Base-by-base conservation (phyloP, 1,284 basidiomycete species). In the Puccinia sorghi region DNA sequence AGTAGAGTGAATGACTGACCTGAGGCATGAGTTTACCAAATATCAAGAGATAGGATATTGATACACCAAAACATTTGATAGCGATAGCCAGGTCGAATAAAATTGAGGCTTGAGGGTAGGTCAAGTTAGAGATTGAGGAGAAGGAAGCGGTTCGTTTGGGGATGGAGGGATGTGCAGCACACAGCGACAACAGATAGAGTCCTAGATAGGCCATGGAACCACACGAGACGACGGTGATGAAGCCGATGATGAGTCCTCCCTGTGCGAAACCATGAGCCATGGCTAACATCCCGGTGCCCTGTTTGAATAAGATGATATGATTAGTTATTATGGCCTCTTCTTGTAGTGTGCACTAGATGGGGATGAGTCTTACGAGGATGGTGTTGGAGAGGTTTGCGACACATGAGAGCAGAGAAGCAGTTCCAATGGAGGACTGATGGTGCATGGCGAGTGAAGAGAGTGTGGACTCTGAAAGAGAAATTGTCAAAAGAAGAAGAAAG, bases 1-100 rank as follows among this genome's bases (percentile, higher is more conserved):
- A n/a, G 54, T n/a, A 20, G n/a, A 48, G 17, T 12, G 11, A 43
- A 43, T 88, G 86, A 46, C 94, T 90, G n/a, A 98, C 96, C 83
- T 91, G 94, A 0, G 97, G 96, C 88, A 97, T 92, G 71, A 98
- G 88, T 7, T 20, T 76, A 69, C 61, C 71, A 54, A 81, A 82
- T 50, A 84, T 84, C 80, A 82, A 82, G 54, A 85, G 88, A 71
- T 85, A 93, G 87, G 93, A 96, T 82, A 97, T 92, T 50, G 93
- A 94, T 9, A 99, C 97, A 43, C 97, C 97, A 84, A 96, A 96
- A 85, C 94, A 97, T 84, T 97, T 97, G 84, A 92, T 91, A 2
- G 94, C 95, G 82, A 99, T 97, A 8, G 96, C 95, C 3, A 90
- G 89, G 85, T 99, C 93, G 82, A 96, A 94, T 84, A 93, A 92